Evolutionary conservation across 305 asterid genomes (phyloP).

Genomic region (Solanum hybrid): DNA sequence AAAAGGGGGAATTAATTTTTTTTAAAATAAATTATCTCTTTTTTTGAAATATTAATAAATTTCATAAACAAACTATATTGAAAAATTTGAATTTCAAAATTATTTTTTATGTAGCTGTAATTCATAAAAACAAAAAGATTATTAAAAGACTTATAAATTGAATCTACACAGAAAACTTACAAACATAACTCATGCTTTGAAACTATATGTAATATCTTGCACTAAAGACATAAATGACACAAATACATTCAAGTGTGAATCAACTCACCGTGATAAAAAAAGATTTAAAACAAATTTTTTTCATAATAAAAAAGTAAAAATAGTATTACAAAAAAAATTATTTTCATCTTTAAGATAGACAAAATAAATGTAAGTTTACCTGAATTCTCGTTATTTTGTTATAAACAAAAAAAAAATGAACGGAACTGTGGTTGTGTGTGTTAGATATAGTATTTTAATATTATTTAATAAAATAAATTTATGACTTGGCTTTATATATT

Average conservation of each 20-base stretch:
- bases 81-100: no score
- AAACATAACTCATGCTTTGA: background rate
- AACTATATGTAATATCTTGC: background rate
- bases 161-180: background rate
- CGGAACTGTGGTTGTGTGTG: background rate
- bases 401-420: no score
- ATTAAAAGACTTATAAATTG: background rate
- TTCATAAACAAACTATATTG: background rate
- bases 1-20: background rate
- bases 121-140: background rate
- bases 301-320: no score
- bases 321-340: no score
- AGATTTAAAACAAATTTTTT: no score
- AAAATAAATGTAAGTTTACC: background rate
- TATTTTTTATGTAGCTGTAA: background rate
- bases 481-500: background rate
- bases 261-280: no score
- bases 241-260: no score
- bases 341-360: background rate
- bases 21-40: background rate
- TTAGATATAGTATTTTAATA: background rate
- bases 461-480: no score
- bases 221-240: no score
- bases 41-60: no score
- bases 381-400: background rate